These are phyloP conservation scores for Boletus hoseneyae DNA, from an alignment of 1,284 basidiomycete species.

Conservation along the genomic window DNA sequence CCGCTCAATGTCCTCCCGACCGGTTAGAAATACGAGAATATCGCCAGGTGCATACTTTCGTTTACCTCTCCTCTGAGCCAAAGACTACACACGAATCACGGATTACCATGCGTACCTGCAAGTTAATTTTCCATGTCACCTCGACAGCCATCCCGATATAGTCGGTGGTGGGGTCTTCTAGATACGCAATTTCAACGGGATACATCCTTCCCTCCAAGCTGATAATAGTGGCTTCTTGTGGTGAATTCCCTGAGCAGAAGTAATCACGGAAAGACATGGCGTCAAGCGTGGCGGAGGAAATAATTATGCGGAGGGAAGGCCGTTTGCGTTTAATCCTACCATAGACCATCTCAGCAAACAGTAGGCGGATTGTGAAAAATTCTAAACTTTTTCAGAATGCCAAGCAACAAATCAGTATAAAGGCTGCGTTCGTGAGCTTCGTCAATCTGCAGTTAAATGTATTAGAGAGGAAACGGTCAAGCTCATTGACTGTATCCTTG, in stretches of 20 bases:
- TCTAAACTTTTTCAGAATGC: constrained; percentile 83
- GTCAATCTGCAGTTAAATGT: constrained; percentile 63
- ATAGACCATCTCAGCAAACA: constrained; percentile 17
- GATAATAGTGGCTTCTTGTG: constrained; percentile 70
- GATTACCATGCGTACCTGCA: constrained; percentile 51
- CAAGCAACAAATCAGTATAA: constrained; percentile 92
- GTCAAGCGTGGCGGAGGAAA: constrained; percentile 95
- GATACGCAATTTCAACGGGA: constrained; percentile 82
- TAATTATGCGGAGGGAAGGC: constrained; percentile 83
- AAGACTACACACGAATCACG: not conserved
- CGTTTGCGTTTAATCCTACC: constrained; percentile 83
- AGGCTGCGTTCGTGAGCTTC: constrained; percentile 97
- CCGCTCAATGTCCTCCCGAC: constrained; percentile 94
- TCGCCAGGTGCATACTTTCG: constrained; percentile 75
- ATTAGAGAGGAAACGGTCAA: constrained; percentile 11
- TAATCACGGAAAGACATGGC: constrained; percentile 86
- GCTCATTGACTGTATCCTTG: constrained; percentile 36
- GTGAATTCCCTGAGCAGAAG: constrained; percentile 59
- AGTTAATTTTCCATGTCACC: constrained; percentile 83
- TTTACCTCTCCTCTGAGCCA: constrained; percentile 1
- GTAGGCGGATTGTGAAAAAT: not conserved
- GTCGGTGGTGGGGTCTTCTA: constrained; percentile 71
- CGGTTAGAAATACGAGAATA: constrained; percentile 91
- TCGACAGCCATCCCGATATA: constrained; percentile 85
- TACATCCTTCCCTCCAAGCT: constrained; percentile 93